These are phyloP conservation scores for Pichia kluyveri DNA, from an alignment of 805 yeast species.

Conservation along the genomic window DNA sequence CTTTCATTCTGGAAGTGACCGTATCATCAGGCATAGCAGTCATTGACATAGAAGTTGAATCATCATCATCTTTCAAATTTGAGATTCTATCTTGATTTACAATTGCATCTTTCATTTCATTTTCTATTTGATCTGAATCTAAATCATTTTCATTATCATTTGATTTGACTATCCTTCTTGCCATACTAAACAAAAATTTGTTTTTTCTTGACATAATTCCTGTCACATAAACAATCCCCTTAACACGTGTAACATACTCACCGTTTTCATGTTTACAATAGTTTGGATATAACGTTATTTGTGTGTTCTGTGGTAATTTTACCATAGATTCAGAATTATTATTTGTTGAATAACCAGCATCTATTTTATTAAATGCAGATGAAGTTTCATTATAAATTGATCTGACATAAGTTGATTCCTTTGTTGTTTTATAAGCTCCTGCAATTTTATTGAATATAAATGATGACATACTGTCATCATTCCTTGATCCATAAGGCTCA, in stretches of 20 bases:
- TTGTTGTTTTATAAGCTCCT: slow-evolving; percentile 41
- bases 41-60: slow-evolving; percentile 13
- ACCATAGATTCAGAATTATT: slow-evolving; percentile 3
- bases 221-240: slow-evolving; percentile 65
- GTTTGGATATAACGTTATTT: slow-evolving; percentile 52
- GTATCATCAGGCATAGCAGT: slow-evolving; percentile 19
- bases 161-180: slow-evolving; percentile 52
- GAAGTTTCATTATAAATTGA: slow-evolving; percentile 26
- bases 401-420: slow-evolving; percentile 42
- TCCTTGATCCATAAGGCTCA: neutral
- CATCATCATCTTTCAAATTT: slow-evolving; percentile 9
- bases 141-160: slow-evolving; percentile 15
- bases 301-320: slow-evolving; percentile 47
- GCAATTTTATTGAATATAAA: slow-evolving; percentile 32
- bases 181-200: slow-evolving; percentile 55
- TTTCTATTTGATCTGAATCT: slow-evolving; percentile 28
- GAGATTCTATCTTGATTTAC: slow-evolving; percentile 18
- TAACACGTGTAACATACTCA: slow-evolving; percentile 48
- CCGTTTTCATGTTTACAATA: slow-evolving; percentile 33
- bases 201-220: slow-evolving; percentile 68
- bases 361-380: slow-evolving; percentile 11
- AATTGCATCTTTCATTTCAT: slow-evolving; percentile 27
- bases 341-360: neutral
- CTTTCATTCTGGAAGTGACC: slow-evolving; percentile 56
- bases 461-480: slow-evolving; percentile 16